These are phyloP conservation scores for Datura wrightii DNA, from an alignment of 257 asterid genomes.

Conservation along the genomic window DNA sequence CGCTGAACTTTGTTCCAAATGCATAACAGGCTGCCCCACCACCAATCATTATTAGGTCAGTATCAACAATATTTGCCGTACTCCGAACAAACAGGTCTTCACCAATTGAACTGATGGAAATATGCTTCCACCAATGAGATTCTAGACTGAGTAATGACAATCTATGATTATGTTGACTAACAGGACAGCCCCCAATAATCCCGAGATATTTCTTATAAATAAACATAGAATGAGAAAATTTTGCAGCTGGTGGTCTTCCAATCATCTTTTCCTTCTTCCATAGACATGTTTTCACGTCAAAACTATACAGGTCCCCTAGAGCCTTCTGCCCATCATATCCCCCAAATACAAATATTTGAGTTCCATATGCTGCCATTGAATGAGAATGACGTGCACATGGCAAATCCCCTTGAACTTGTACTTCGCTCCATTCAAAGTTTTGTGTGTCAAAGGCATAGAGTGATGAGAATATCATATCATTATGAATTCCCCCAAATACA, in stretches of 20 bases:
- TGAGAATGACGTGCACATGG: slow-evolving; percentile 96
- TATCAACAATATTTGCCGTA: slow-evolving; percentile 64
- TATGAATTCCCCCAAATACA: slow-evolving; percentile 78
- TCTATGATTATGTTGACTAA: slow-evolving; percentile 58
- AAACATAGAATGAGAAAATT: slow-evolving; percentile 94
- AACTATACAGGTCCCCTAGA: slow-evolving; percentile 69
- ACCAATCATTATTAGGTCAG: slow-evolving; percentile 73
- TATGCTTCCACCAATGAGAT: slow-evolving; percentile 66
- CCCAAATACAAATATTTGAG: slow-evolving; percentile 73
- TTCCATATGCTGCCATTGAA: slow-evolving; percentile 66
- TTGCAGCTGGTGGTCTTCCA: slow-evolving; percentile 68
- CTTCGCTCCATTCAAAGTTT: slow-evolving; percentile 66
- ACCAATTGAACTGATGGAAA: slow-evolving; percentile 54
- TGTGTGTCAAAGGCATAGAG: slow-evolving; percentile 68
- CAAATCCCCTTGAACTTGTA: slow-evolving; percentile 59
- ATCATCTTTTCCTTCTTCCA: slow-evolving; percentile 65
- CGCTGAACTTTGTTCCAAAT: slow-evolving; percentile 94
- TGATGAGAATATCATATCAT: slow-evolving; percentile 61
- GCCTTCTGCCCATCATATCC: slow-evolving; percentile 90
- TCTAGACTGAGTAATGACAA: slow-evolving; percentile 69
- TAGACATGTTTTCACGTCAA: slow-evolving; percentile 55
- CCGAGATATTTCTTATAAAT: slow-evolving; percentile 66
- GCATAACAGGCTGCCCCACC: slow-evolving; percentile 99
- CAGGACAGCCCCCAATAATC: slow-evolving; percentile 93
- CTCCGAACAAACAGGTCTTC: slow-evolving; percentile 86